Evolutionary conservation across 495 filamentous ascomycete genomes (phyloP).

Genomic region (Gamarada debralockiae): DNA sequence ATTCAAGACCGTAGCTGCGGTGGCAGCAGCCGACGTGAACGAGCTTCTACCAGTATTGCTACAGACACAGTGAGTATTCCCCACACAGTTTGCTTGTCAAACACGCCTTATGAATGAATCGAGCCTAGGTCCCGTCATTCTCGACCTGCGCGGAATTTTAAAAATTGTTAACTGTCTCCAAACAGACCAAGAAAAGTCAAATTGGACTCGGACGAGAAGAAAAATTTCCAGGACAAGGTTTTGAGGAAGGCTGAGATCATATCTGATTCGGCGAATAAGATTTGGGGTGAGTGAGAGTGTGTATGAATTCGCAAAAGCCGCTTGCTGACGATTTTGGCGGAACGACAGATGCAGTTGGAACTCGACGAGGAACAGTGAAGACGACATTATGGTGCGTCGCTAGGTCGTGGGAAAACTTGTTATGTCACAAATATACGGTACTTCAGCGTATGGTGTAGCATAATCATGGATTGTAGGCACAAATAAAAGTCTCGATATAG

Average conservation of each 20-base stretch:
- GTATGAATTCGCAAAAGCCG: background rate
- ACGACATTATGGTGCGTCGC: too few species aligned
- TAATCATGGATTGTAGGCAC: too few species aligned
- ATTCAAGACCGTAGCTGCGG: constrained; percentile 58
- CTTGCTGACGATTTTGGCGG: constrained; percentile 28
- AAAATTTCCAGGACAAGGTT: constrained; percentile 61
- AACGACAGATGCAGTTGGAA: constrained; percentile 43
- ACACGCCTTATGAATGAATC: background rate
- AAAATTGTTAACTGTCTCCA: constrained; percentile 34
- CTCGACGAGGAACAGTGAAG: constrained; percentile 34
- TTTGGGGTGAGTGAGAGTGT: constrained; percentile 57
- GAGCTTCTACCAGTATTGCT: constrained; percentile 67
- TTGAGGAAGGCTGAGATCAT: constrained; percentile 66
- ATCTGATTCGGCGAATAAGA: constrained; percentile 61
- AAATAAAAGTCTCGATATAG: too few species aligned
- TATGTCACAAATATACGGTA: too few species aligned
- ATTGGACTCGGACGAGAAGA: constrained; percentile 54
- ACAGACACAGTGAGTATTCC: constrained; percentile 42
- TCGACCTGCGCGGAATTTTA: background rate
- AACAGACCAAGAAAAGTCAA: constrained; percentile 57
- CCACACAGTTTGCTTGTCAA: background rate
- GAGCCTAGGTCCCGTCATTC: background rate
- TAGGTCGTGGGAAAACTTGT: too few species aligned
- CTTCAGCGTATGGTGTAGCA: too few species aligned
- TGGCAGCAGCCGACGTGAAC: constrained; percentile 64